These are phyloP conservation scores for Fusarium sp. DNA, from an alignment of 2,329 filamentous ascomycete species.

Conservation along the genomic window DNA sequence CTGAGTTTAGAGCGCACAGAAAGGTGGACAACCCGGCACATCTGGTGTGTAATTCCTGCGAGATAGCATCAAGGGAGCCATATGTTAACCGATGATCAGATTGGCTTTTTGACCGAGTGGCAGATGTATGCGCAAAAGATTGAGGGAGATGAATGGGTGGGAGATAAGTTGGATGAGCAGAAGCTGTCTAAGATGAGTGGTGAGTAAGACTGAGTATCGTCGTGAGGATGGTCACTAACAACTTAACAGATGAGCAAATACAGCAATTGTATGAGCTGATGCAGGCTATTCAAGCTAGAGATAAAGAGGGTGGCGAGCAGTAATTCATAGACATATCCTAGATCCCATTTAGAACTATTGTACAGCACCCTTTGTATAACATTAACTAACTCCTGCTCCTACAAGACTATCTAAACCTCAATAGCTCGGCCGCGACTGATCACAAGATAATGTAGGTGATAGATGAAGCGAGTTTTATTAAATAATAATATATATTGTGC, in stretches of 20 bases:
- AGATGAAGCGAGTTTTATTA: not conserved
- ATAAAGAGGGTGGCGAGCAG: slow-evolving; percentile 46
- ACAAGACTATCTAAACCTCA: too few relatives aligned
- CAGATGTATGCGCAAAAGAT: slow-evolving; percentile 93
- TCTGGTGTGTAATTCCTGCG: slow-evolving; percentile 70
- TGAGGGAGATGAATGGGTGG: slow-evolving; percentile 88
- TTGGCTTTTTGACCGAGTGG: slow-evolving; percentile 97
- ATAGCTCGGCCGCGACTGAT: too few relatives aligned
- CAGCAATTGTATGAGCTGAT: slow-evolving; percentile 95
- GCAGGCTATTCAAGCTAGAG: slow-evolving; percentile 75
- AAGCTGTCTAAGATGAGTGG: slow-evolving; percentile 97
- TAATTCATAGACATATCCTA: slow-evolving; percentile 39
- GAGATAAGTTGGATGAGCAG: slow-evolving; percentile 82
- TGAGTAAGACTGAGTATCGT: slow-evolving; percentile 58
- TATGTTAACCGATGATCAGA: slow-evolving; percentile 63
- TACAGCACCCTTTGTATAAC: not conserved
- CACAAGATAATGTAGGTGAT: too few relatives aligned
- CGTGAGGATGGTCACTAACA: slow-evolving; percentile 15
- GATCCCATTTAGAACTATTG: slow-evolving; percentile 24
- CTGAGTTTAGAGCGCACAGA: slow-evolving; percentile 88
- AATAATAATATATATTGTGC: not conserved
- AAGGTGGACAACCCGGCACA: slow-evolving; percentile 91
- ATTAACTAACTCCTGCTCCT: not conserved
- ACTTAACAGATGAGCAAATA: slow-evolving; percentile 82
- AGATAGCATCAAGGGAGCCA: not conserved